Evolutionary conservation across 2,329 filamentous ascomycete species (phyloP).

Genomic region (Biscogniauxia sp.): DNA sequence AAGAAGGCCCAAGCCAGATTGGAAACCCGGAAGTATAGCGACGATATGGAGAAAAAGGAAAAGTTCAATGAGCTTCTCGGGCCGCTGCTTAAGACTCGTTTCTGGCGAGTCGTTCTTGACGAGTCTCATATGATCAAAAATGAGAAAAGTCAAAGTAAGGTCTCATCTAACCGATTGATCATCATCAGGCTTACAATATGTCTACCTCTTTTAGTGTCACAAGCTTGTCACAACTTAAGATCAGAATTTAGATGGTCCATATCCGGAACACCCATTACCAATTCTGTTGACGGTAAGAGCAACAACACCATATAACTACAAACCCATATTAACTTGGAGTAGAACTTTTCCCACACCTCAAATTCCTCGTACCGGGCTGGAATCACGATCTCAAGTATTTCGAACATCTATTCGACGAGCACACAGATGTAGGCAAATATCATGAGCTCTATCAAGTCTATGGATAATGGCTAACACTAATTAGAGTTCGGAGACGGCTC

Average conservation of each 20-base stretch:
- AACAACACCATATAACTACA: too few species aligned
- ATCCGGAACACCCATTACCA: constrained; percentile 13
- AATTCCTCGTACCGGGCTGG: constrained; percentile 5
- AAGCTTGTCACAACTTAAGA: constrained; percentile 6
- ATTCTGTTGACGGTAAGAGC: constrained; percentile 7
- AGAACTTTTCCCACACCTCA: constrained; percentile 13
- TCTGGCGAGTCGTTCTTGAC: constrained; percentile 14
- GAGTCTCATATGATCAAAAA: constrained; percentile 15
- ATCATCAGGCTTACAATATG: background rate
- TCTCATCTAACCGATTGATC: background rate
- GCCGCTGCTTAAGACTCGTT: constrained; percentile 5
- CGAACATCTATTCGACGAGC: background rate
- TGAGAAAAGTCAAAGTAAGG: constrained; percentile 5
- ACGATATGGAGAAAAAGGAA: background rate
- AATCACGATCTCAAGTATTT: background rate
- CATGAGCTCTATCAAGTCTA: background rate
- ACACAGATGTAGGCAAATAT: background rate
- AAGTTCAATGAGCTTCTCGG: constrained; percentile 3
- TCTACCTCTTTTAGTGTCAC: constrained; percentile 5
- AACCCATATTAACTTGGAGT: background rate
- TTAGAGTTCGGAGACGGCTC: background rate
- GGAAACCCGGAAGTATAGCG: background rate
- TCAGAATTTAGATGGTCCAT: constrained; percentile 9
- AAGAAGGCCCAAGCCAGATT: background rate
- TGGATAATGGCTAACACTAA: background rate